Percentiles rank a stretch among this genome's conserved stretches.
Evolutionary conservation across 2,329 filamentous ascomycete species (phyloP).

Genomic region (Neonectria hederae): DNA sequence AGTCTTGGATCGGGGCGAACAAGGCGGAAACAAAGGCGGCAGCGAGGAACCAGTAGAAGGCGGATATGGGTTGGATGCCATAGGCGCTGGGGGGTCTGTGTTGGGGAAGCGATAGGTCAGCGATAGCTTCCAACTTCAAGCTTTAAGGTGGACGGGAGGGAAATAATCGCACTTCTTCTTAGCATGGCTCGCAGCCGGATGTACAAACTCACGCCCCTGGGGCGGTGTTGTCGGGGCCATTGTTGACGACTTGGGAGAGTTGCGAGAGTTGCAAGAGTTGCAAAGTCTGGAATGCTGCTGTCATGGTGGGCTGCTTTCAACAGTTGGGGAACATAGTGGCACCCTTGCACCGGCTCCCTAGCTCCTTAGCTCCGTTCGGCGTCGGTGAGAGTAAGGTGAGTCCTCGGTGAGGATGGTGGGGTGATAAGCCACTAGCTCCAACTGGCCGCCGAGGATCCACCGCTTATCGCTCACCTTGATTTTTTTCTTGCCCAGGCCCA

Average conservation of each 20-base stretch:
- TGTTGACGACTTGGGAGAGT: conserved; percentile 32
- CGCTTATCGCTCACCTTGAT: conserved; percentile 44
- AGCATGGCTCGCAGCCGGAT: conserved; percentile 60
- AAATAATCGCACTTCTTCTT: conserved; percentile 57
- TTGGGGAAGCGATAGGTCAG: conserved; percentile 14
- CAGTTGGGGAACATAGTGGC: conserved; percentile 37
- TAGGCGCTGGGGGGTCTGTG: conserved; percentile 63
- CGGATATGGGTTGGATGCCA: conserved; percentile 75
- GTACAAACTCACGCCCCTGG: conserved; percentile 53
- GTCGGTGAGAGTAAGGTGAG: conserved; percentile 23
- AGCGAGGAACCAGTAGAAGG: conserved; percentile 82
- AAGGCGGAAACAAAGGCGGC: conserved; percentile 80
- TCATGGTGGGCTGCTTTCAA: conserved; percentile 42
- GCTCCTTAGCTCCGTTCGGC: conserved; percentile 21
- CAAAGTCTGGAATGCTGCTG: conserved; percentile 38
- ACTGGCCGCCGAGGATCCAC: conserved; percentile 27
- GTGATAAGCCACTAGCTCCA: conserved; percentile 26
- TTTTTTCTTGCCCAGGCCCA: conserved; percentile 40
- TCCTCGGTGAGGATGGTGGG: conserved; percentile 31
- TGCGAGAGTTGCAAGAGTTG: conserved; percentile 31
- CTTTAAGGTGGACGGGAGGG: conserved; percentile 1
- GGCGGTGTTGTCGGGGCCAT: conserved; percentile 53
- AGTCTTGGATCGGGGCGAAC: conserved; percentile 94
- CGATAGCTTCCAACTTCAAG: neutral
- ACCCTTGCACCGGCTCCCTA: conserved; percentile 4